A percentile compares a stretch with the other conserved stretches of the same genome.
Evolutionary conservation across 768 basidiomycete species (phyloP).

Genomic region (Kwoniella dejecticola): DNA sequence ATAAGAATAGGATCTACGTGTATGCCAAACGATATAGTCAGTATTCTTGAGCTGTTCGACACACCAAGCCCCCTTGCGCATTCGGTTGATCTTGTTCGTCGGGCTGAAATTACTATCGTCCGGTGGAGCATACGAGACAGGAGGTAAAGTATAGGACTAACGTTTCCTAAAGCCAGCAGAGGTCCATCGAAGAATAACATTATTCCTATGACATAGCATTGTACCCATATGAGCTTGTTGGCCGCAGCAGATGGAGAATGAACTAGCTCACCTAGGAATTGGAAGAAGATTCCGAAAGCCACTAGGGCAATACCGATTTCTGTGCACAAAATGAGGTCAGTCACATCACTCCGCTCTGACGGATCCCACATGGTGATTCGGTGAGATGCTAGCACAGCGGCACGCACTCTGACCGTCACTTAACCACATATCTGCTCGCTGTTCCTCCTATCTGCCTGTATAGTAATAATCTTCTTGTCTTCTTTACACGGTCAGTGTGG

Average conservation of each 20-base stretch:
- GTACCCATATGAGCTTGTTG: not conserved
- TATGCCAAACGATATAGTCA: not conserved
- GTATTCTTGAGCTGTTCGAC: not conserved
- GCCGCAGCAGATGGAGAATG: not conserved
- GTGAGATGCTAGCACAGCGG: too few species aligned
- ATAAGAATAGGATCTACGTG: conserved; percentile 82
- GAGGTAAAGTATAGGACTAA: conserved; percentile 56
- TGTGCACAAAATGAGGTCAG: conserved; percentile 50
- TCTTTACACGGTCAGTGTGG: too few species aligned
- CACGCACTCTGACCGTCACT: conserved; percentile 62
- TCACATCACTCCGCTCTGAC: conserved; percentile 26
- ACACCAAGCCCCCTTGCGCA: not conserved
- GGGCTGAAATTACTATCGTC: too few species aligned
- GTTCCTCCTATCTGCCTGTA: too few species aligned
- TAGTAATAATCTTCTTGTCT: too few species aligned
- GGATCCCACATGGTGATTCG: too few species aligned
- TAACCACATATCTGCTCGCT: conserved; percentile 58
- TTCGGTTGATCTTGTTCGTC: too few species aligned
- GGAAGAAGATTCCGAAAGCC: conserved; percentile 91
- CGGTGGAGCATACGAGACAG: too few species aligned
- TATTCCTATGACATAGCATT: conserved; percentile 57
- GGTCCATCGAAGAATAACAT: conserved; percentile 96
- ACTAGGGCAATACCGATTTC: conserved; percentile 97
- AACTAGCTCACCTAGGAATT: conserved; percentile 73
- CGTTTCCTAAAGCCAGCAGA: conserved; percentile 94